Conservation (phyloP, 1,284 basidiomycete genomes). For the Phylloporus sp. region DNA sequence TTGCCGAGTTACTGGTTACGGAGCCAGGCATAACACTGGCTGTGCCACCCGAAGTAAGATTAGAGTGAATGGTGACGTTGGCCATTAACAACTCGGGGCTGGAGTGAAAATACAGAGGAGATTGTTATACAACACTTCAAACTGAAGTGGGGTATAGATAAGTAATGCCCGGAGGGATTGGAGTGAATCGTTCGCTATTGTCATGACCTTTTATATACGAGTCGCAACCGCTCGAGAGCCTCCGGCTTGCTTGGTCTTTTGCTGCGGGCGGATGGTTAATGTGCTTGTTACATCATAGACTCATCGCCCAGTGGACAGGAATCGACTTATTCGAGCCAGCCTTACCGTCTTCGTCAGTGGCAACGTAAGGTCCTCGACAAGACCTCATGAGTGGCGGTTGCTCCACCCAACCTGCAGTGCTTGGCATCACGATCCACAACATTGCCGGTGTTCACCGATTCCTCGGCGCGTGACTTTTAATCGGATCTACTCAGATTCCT, state of each 20-base stretch:
- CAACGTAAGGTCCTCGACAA: conserved; percentile 7
- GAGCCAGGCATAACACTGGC: neutral
- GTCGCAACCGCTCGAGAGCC: neutral
- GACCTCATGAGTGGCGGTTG: neutral
- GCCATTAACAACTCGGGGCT: conserved; percentile 6
- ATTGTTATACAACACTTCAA: neutral
- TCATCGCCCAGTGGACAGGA: conserved; percentile 4
- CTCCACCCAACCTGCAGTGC: conserved; percentile 12
- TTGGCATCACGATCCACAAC: conserved; percentile 32
- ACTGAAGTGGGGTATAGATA: conserved; percentile 2
- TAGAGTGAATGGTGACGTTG: neutral
- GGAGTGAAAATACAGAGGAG: conserved; percentile 1
- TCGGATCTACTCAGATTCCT: neutral
- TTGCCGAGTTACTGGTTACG: no score
- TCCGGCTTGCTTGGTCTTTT: conserved; percentile 1
- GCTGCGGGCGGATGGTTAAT: conserved; percentile 14
- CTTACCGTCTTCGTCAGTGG: conserved; percentile 22
- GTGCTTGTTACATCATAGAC: conserved; percentile 5
- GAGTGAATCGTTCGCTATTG: neutral
- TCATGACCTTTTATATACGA: conserved; percentile 23
- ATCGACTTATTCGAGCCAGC: neutral
- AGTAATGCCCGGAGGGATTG: conserved; percentile 2
- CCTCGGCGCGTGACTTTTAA: conserved; percentile 1
- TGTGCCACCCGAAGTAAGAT: neutral
- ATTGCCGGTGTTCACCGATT: neutral